Conservation (phyloP, 352 stramenopile genomes). For the Globisporangium barbulae region DNA sequence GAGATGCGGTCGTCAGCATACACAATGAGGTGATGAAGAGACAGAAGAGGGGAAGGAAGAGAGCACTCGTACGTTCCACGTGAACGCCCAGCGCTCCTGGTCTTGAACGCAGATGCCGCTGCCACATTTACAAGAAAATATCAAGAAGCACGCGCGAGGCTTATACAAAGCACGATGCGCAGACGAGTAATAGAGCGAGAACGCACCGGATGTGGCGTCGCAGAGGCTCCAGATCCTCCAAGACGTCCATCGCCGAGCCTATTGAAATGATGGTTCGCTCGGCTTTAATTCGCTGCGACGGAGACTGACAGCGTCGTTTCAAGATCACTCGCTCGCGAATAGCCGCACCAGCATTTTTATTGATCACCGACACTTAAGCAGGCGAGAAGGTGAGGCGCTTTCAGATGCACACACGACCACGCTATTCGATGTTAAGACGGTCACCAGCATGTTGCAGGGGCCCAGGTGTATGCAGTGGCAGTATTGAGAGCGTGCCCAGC, state of each 20-base stretch:
- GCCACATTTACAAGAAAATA: neutral
- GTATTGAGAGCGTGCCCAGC: too few relatives aligned
- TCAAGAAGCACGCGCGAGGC: neutral
- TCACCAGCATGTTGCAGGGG: too few relatives aligned
- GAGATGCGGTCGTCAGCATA: neutral
- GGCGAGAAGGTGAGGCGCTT: too few relatives aligned
- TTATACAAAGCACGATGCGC: neutral
- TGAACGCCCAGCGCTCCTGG: conserved; percentile 34
- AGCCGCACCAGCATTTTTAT: neutral
- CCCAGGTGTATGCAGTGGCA: too few relatives aligned
- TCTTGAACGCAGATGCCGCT: conserved; percentile 35
- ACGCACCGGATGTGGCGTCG: conserved; percentile 30
- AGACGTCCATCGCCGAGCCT: neutral
- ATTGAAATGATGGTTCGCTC: neutral
- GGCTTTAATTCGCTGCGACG: neutral
- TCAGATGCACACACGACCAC: neutral
- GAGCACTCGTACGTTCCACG: conserved; percentile 29
- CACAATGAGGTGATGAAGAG: neutral
- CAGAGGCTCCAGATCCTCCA: conserved; percentile 13
- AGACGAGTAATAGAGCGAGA: neutral
- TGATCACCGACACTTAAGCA: neutral
- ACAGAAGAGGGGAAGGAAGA: neutral
- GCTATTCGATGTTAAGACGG: too few relatives aligned
- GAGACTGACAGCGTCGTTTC: conserved; percentile 3
- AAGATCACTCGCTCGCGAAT: neutral